Percentiles rank a stretch among this genome's conserved stretches.
phyloP scores from a whole-genome alignment of 169 alveolate genomes.

The Eimeria tenella region DNA sequence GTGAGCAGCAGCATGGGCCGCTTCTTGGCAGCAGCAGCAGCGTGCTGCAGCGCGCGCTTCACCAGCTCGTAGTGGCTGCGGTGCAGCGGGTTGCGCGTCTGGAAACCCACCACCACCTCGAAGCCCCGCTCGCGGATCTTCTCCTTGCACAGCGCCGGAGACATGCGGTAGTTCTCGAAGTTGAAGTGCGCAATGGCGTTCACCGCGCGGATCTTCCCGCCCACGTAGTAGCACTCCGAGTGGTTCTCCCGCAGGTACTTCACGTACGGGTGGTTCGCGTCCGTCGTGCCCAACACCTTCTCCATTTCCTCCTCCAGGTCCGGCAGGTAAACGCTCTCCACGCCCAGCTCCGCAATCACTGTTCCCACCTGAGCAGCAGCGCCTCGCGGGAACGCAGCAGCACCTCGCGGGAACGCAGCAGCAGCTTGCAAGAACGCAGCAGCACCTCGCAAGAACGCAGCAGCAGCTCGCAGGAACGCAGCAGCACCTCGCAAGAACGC shows the following conservation, averaged over 20 bases:
- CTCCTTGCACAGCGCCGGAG: constrained; percentile 69
- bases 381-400: not conserved
- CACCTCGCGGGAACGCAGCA: not conserved
- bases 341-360: constrained; percentile 74
- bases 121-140: constrained; percentile 26
- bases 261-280: constrained; percentile 79
- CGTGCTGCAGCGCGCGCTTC: constrained; percentile 46
- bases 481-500: not conserved
- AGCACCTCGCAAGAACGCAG: not conserved
- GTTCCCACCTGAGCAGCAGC: constrained; percentile 73
- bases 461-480: not conserved
- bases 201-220: constrained; percentile 65
- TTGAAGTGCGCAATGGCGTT: constrained; percentile 73
- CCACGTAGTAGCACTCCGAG: constrained; percentile 77
- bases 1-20: constrained; percentile 73
- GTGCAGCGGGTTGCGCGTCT: constrained; percentile 85
- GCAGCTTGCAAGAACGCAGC: not conserved
- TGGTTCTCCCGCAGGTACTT: constrained; percentile 49
- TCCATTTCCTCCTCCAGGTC: constrained; percentile 74
- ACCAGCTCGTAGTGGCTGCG: constrained; percentile 82
- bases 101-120: constrained; percentile 83
- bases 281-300: constrained; percentile 77
- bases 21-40: constrained; percentile 18
- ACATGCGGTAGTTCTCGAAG: constrained; percentile 63
- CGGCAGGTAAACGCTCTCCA: constrained; percentile 62